These are phyloP conservation scores for Purpureocillium lavendulum DNA, from an alignment of 2,329 filamentous ascomycete species.

Conservation along the genomic window DNA sequence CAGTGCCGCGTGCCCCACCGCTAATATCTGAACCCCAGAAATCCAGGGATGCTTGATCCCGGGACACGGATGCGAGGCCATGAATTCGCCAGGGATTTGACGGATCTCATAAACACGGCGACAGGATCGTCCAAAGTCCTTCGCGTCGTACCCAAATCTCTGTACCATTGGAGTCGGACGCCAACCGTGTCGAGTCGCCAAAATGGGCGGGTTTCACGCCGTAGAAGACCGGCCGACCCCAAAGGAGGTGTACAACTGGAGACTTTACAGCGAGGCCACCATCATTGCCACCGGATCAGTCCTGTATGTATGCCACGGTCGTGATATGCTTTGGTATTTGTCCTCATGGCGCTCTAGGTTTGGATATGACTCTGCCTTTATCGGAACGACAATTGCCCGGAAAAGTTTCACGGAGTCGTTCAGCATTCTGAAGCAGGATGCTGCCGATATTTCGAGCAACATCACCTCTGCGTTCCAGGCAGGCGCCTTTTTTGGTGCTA, in stretches of 20 bases:
- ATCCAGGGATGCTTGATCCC: no score
- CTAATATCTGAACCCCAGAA: no score
- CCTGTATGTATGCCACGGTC: slow-evolving; percentile 22
- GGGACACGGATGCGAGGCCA: no score
- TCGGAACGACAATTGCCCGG: slow-evolving; percentile 44
- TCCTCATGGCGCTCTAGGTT: slow-evolving; percentile 24
- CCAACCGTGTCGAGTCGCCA: no score
- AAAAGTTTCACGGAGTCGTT: slow-evolving; percentile 36
- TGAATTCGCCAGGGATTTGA: no score
- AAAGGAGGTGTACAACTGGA: slow-evolving; percentile 45
- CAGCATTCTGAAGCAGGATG: slow-evolving; percentile 17
- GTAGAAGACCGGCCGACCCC: slow-evolving; percentile 48
- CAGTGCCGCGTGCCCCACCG: no score
- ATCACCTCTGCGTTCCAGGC: slow-evolving; percentile 40
- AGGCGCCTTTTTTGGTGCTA: slow-evolving; percentile 44
- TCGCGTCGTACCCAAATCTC: no score
- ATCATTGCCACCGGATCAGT: slow-evolving; percentile 39
- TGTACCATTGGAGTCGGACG: no score
- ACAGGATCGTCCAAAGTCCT: no score
- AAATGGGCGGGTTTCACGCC: slow-evolving; percentile 32
- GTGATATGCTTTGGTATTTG: background rate
- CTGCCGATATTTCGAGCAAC: slow-evolving; percentile 26
- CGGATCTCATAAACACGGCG: no score
- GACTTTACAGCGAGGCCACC: slow-evolving; percentile 37
- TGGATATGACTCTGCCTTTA: slow-evolving; percentile 45